These are phyloP conservation scores for Chaetomium olivaceum DNA, from an alignment of 2,329 filamentous ascomycete species.

Conservation along the genomic window DNA sequence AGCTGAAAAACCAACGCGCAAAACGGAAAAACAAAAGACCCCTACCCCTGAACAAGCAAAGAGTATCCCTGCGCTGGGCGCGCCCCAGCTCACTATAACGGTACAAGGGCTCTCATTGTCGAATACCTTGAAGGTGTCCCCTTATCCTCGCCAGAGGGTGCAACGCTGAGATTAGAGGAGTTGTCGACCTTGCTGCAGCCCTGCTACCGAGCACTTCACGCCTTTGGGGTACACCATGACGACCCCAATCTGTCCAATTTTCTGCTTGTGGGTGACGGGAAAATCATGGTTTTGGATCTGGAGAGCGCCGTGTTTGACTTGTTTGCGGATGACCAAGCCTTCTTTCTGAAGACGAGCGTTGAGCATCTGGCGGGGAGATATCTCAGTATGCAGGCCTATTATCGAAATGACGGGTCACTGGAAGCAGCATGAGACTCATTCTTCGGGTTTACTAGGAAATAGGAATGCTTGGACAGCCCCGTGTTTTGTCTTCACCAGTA, in stretches of 20 bases:
- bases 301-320: conserved; percentile 15
- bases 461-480: too few relatives aligned
- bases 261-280: neutral
- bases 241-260: neutral
- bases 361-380: conserved; percentile 9
- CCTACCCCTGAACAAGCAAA: too few relatives aligned
- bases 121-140: conserved; percentile 8
- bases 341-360: conserved; percentile 16
- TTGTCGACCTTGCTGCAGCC: conserved; percentile 13
- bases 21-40: too few relatives aligned
- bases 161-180: conserved; percentile 13
- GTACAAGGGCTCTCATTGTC: neutral
- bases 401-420: conserved; percentile 10
- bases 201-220: conserved; percentile 13
- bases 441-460: too few relatives aligned
- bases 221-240: neutral
- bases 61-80: too few relatives aligned
- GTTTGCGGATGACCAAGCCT: conserved; percentile 5
- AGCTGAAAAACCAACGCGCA: too few relatives aligned
- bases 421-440: conserved; percentile 10
- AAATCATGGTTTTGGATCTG: neutral
- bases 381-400: conserved; percentile 7
- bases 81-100: too few relatives aligned
- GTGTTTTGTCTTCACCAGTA: too few relatives aligned
- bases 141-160: conserved; percentile 8